Percentiles rank a stretch among this genome's conserved stretches.
Conservation (phyloP, 139 green algal species). For the Choricystis sp. region DNA sequence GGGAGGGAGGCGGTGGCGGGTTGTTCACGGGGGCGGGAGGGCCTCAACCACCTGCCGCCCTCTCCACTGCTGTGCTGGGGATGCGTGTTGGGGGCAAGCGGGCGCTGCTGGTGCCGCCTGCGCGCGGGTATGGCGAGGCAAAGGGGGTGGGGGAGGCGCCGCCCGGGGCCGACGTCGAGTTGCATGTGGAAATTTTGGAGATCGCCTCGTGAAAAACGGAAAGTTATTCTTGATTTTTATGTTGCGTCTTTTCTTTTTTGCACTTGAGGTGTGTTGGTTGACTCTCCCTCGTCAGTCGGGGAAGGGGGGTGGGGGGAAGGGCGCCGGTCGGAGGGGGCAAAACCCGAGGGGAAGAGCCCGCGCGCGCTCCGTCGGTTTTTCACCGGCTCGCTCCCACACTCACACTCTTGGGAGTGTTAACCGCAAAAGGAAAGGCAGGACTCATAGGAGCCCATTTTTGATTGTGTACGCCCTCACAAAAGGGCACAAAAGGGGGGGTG, state of each 20-base stretch:
- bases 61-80: conserved; percentile 58
- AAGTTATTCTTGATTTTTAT: conserved; percentile 8
- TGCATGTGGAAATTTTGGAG: conserved; percentile 38
- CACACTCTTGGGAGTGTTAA: too few species aligned
- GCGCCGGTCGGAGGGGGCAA: too few species aligned
- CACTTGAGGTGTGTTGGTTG: background rate
- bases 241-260: background rate
- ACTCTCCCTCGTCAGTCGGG: background rate
- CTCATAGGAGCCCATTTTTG: too few species aligned
- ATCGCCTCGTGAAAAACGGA: conserved; percentile 9
- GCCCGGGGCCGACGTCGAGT: conserved; percentile 25
- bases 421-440: too few species aligned
- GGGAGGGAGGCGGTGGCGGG: conserved; percentile 28
- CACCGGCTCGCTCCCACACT: too few species aligned
- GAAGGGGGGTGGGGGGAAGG: too few species aligned
- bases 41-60: conserved; percentile 66
- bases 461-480: too few species aligned
- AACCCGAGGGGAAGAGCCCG: too few species aligned
- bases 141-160: conserved; percentile 55
- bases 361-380: too few species aligned
- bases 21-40: conserved; percentile 55
- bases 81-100: conserved; percentile 73
- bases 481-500: too few species aligned
- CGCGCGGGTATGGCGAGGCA: conserved; percentile 41
- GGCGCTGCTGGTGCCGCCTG: conserved; percentile 2